Evolutionary conservation across 768 basidiomycete genomes (phyloP).

Genomic region (Termitomyces sp.): DNA sequence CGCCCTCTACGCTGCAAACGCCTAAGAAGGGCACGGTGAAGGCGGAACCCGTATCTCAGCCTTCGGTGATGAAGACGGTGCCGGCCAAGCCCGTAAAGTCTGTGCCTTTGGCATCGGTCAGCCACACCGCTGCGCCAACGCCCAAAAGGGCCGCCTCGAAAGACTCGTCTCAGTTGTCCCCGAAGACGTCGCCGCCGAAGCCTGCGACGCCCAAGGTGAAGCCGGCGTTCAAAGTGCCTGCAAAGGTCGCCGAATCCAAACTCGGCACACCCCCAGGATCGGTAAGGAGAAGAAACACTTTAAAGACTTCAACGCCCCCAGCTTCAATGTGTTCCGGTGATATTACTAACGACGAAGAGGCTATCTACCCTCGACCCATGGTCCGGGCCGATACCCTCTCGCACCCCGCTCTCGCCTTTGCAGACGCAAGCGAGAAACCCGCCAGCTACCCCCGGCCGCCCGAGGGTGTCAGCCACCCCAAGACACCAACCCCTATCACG

Average conservation of each 20-base stretch:
- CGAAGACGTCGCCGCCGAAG: neutral
- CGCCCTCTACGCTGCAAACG: neutral
- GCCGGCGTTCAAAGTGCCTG: neutral
- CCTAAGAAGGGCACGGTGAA: neutral
- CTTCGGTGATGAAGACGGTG: neutral
- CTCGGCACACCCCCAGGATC: no score
- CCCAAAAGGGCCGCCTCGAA: neutral
- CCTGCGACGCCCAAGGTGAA: neutral
- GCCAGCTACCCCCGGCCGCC: conserved; percentile 1
- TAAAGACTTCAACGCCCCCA: neutral
- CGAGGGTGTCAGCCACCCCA: neutral
- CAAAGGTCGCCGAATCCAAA: neutral
- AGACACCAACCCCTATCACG: no score
- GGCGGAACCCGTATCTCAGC: neutral
- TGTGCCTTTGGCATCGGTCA: neutral
- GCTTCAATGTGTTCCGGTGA: neutral
- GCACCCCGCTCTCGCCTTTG: neutral
- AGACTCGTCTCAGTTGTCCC: no score
- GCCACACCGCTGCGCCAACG: neutral
- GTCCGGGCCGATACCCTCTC: neutral
- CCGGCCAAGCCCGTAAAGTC: neutral
- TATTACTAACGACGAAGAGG: neutral
- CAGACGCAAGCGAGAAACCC: neutral
- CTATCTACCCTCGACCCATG: neutral
- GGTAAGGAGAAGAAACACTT: neutral